Base-by-base conservation (phyloP, 805 yeast genomes). In the Debaryomyces hansenii region DNA sequence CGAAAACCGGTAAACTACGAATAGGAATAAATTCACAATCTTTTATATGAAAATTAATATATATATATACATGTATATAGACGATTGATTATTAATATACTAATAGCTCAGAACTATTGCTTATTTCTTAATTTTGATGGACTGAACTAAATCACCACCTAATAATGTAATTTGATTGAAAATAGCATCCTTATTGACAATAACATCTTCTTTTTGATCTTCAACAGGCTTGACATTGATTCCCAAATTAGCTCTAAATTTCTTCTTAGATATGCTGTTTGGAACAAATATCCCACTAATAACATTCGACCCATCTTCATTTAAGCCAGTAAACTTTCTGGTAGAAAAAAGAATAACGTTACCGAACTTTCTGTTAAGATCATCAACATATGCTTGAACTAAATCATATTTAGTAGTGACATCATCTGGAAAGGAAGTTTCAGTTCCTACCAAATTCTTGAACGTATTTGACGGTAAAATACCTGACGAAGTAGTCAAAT, bases 231-330 rank as follows among this genome's bases (percentile, higher is more conserved):
- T 75, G 46, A 84, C 75, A 56, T 89, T 84, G 57, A 81, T 84
- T 11, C 91, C 95, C 49, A 87, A 63, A 52, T 86, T 88, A 18
- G 86, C 96, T 56, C 85, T 83, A 70, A 90, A 90, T 63, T 84
- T 87, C 60, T 81, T 79, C 50, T 79, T 78, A 15, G 73, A 68
- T 50, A 79, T 65, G 33, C 78, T 76, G 4, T 77, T 65, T 2
- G 96, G 96, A 43, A 86, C 82, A 70, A 92, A 84, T 40, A 94
- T 67, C 2, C 97, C 97, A 18, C 91, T 79, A 41, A 92, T 79
- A 6, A 85, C 83, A 55, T 83, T 82, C 43, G 72, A 72, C 7
- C 84, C 82, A n/a, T 72, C 64, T 5, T 79, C 77, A 43, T 76
- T 74, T 46, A 80, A 66, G n/a, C 80, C 80, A 11, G 78, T 69